A percentile compares a stretch with the other conserved stretches of the same genome.
phyloP scores from a whole-genome alignment of 2,329 filamentous ascomycete species.

The Lizonia empirigonia region DNA sequence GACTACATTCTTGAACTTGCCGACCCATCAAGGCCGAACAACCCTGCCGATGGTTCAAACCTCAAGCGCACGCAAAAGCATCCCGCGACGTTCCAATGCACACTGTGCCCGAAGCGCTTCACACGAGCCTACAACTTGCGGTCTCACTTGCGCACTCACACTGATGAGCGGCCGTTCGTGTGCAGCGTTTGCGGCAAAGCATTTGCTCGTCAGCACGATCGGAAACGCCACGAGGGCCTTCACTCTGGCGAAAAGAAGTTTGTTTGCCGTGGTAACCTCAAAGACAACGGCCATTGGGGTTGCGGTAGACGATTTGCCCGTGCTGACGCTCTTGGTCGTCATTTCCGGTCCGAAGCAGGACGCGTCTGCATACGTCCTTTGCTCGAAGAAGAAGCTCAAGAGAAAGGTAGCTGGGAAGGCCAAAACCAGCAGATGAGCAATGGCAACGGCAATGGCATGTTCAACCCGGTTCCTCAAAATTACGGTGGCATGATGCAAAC shows the following conservation, averaged over 20 bases:
- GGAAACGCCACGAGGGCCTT: constrained; percentile 93
- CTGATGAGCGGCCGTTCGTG: constrained; percentile 94
- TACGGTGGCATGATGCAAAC: constrained; percentile 42
- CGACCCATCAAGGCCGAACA: constrained; percentile 79
- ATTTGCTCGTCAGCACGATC: constrained; percentile 95
- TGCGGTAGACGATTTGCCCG: constrained; percentile 92
- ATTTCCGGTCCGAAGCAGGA: constrained; percentile 94
- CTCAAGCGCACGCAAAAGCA: constrained; percentile 93
- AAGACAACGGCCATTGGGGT: constrained; percentile 83
- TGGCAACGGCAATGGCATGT: constrained; percentile 57
- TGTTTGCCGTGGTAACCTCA: constrained; percentile 90
- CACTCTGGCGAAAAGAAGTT: constrained; percentile 99
- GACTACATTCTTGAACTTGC: constrained; percentile 89
- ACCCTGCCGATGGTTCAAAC: constrained; percentile 47
- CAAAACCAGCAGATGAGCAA: constrained; percentile 63
- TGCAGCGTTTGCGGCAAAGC: constrained; percentile 97
- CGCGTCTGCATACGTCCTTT: constrained; percentile 97
- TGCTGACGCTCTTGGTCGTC: constrained; percentile 89
- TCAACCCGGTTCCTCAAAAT: constrained; percentile 39
- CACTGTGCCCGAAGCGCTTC: constrained; percentile 90
- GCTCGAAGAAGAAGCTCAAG: constrained; percentile 89
- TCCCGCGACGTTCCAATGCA: constrained; percentile 95
- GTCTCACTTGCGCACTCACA: constrained; percentile 93
- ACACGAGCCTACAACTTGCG: constrained; percentile 95
- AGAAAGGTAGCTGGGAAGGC: constrained; percentile 67